These are phyloP conservation scores for Vigna trinervia DNA, from an alignment of 306 rosid genomes.

Conservation along the genomic window DNA sequence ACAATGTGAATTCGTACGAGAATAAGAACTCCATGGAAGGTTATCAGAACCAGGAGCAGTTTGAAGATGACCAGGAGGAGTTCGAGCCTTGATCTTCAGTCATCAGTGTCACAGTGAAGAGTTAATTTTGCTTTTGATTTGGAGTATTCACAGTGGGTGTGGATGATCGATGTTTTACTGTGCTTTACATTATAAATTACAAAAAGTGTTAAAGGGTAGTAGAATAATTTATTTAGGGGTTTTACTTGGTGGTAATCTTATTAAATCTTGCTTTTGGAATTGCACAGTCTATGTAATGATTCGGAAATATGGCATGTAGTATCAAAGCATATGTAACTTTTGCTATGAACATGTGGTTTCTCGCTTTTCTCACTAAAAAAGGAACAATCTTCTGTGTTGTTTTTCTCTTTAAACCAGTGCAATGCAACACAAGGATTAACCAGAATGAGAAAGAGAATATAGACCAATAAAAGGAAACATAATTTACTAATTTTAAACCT, in stretches of 20 bases:
- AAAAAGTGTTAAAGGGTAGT: slow-evolving; percentile 4
- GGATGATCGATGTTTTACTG: slow-evolving; percentile 46
- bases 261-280: slow-evolving; percentile 46
- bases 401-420: slow-evolving; percentile 28
- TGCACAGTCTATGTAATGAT: slow-evolving; percentile 46
- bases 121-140: slow-evolving; percentile 38
- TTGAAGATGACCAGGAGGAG: slow-evolving; percentile 60
- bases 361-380: not conserved
- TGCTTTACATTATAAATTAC: slow-evolving; percentile 43
- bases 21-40: slow-evolving; percentile 59
- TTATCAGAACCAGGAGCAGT: slow-evolving; percentile 62
- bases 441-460: not conserved
- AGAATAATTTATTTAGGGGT: slow-evolving; percentile 42
- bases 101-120: slow-evolving; percentile 42
- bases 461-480: slow-evolving; percentile 18
- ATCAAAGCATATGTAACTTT: slow-evolving; percentile 43
- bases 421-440: slow-evolving; percentile 13
- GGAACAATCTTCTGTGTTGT: not conserved
- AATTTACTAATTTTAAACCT: not conserved
- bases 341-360: slow-evolving; percentile 36
- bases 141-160: slow-evolving; percentile 33
- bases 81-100: slow-evolving; percentile 66
- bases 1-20: slow-evolving; percentile 51
- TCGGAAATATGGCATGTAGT: slow-evolving; percentile 35
- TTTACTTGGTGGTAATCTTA: slow-evolving; percentile 18